phyloP scores from a whole-genome alignment of 768 basidiomycete genomes.

The Cystofilobasidium capitatum region DNA sequence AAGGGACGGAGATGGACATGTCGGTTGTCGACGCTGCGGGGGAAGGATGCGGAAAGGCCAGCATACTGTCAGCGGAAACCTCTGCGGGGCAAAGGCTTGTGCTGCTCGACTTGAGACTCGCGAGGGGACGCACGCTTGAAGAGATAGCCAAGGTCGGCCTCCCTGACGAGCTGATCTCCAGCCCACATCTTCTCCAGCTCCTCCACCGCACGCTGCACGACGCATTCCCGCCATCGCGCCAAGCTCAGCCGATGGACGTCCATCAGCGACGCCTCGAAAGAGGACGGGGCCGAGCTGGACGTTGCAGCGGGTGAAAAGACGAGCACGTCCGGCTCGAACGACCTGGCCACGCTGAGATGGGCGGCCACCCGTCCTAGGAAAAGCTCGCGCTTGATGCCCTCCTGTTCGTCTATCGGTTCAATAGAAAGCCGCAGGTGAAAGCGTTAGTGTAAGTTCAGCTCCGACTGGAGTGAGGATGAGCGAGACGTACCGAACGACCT shows the following conservation, averaged over 20 bases:
- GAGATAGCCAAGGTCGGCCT: constrained; percentile 6
- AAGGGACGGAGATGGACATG: not conserved
- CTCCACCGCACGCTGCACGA: not conserved
- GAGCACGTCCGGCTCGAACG: constrained; percentile 11
- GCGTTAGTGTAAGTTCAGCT: no score
- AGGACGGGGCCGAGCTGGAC: not conserved
- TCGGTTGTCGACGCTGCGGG: constrained; percentile 7
- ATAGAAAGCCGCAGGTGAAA: no score
- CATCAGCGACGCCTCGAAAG: not conserved
- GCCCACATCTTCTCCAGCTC: not conserved
- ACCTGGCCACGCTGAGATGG: constrained; percentile 10
- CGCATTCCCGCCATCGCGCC: not conserved
- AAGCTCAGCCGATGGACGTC: not conserved
- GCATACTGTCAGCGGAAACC: no score
- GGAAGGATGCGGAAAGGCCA: not conserved
- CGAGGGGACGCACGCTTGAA: constrained; percentile 22
- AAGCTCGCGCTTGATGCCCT: constrained; percentile 6
- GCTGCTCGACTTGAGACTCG: no score
- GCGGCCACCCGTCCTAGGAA: constrained; percentile 18
- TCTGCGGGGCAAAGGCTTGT: no score
- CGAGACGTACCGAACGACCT: not conserved
- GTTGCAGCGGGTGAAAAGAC: not conserved
- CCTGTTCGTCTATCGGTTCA: not conserved
- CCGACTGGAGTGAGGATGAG: not conserved
- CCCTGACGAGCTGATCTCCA: constrained; percentile 6